Base-by-base conservation (phyloP, 148 eudicot species). In the Rhododendron henanense region DNA sequence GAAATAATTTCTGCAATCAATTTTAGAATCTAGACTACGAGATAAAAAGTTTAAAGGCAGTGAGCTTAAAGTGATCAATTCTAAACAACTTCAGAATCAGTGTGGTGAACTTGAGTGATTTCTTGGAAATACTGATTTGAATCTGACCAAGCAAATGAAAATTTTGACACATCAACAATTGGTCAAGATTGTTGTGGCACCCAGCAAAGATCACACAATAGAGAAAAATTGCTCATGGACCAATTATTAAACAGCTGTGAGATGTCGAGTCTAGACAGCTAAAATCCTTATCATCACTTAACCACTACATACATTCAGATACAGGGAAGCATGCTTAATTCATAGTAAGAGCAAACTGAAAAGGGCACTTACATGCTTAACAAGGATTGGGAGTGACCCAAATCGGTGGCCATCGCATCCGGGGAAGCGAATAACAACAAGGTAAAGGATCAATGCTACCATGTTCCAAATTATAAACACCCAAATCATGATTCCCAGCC, bases 371-470 rank as follows among this genome's bases (percentile, higher is more conserved):
- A 91, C 91, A 55, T 75, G 18, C 15, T 88, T 85, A 93, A 85
- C 89, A 87, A 76, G 95, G 91, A 90, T 88, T 90, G 51, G 98
- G 98, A 61, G 93, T 92, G 84, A 96, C 81, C 98, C 98, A 96
- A 53, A 94, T 87, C 14, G 96, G 89, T 69, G 94, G 89, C 90
- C 90, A 87, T 11, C 85, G 87, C 75, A 84, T 80, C 86, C 86
- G 85, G 67, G 87, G 82, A 81, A 87, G 83, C 0, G 86, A 88
- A 77, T 81, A 92, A 88, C 86, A 89, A 84, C 91, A 91, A 18
- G 94, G 92, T 83, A 96, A 87, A 18, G 88, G 79, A 82, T 92
- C 94, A 82, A 92, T 88, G 45, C 86, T 88, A 47, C 90, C 90
- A 85, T 90, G 92, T 67, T 73, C 90, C 83, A 94, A 79, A 84